phyloP scores from a whole-genome alignment of 2,329 filamentous ascomycete species.

The Penicillium thymicola region DNA sequence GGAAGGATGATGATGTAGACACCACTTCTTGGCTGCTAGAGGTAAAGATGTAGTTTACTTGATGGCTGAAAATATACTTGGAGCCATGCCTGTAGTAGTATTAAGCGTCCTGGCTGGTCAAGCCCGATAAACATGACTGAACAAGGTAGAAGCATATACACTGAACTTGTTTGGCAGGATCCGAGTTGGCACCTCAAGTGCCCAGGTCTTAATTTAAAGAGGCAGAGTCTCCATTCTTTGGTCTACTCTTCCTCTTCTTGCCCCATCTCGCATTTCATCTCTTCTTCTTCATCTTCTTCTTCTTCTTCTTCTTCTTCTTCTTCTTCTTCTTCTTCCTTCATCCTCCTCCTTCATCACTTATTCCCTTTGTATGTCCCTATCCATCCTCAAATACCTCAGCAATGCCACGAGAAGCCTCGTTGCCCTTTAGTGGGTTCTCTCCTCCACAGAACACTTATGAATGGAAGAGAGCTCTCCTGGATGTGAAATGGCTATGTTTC shows the following conservation, averaged over 20 bases:
- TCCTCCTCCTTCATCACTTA: neutral
- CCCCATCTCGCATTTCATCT: neutral
- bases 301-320: neutral
- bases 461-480: slow-evolving; percentile 34
- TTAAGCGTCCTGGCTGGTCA: neutral
- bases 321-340: neutral
- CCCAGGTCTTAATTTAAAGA: neutral
- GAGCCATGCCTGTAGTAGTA: neutral
- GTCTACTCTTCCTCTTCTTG: neutral
- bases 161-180: neutral
- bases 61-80: neutral
- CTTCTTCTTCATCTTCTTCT: neutral
- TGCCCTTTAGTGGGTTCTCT: slow-evolving; percentile 16
- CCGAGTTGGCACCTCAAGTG: neutral
- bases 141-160: neutral
- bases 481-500: slow-evolving; percentile 37
- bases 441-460: slow-evolving; percentile 23
- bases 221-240: neutral
- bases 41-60: neutral
- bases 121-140: neutral
- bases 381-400: neutral
- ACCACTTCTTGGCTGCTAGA: neutral
- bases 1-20: neutral
- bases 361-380: no score
- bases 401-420: slow-evolving; percentile 6